Conservation (phyloP, 2,329 filamentous ascomycete genomes). For the Claviceps digitariae region DNA sequence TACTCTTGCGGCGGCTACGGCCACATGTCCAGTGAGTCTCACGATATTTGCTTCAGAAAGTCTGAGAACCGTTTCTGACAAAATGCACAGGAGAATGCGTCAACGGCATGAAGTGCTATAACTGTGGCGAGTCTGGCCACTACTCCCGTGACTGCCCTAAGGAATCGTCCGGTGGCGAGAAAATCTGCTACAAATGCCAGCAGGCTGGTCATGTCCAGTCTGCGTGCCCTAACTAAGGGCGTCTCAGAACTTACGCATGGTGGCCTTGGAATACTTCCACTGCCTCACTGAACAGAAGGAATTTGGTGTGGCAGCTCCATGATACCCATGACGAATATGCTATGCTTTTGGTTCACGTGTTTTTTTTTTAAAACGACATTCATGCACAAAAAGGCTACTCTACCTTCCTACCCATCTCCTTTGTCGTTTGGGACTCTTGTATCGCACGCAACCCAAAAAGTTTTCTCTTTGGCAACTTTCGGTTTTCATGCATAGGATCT, state of each 20-base stretch:
- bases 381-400: slow-evolving; percentile 4
- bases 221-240: slow-evolving; percentile 63
- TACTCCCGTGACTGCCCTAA: slow-evolving; percentile 93
- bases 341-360: slow-evolving; percentile 12
- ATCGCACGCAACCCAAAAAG: background rate
- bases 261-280: slow-evolving; percentile 12
- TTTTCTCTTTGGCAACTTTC: slow-evolving; percentile 1
- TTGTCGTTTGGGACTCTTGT: slow-evolving; percentile 1
- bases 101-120: slow-evolving; percentile 99
- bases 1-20: slow-evolving; percentile 96
- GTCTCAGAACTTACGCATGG: slow-evolving; percentile 4
- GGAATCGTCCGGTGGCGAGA: slow-evolving; percentile 74
- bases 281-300: slow-evolving; percentile 11
- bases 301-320: slow-evolving; percentile 28
- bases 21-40: slow-evolving; percentile 71
- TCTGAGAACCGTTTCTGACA: slow-evolving; percentile 9
- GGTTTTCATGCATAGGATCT: background rate
- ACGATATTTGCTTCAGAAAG: too few relatives aligned
- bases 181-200: slow-evolving; percentile 96
- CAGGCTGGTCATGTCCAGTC: slow-evolving; percentile 81
- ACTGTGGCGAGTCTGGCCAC: slow-evolving; percentile 89
- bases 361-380: slow-evolving; percentile 13
- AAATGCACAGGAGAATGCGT: slow-evolving; percentile 64
- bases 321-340: slow-evolving; percentile 27
- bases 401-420: slow-evolving; percentile 9